Evolutionary conservation across 768 basidiomycete genomes (phyloP), one percentile per base, ranked within the genome.

Genomic region (Porpolomopsis calyptriformis): DNA sequence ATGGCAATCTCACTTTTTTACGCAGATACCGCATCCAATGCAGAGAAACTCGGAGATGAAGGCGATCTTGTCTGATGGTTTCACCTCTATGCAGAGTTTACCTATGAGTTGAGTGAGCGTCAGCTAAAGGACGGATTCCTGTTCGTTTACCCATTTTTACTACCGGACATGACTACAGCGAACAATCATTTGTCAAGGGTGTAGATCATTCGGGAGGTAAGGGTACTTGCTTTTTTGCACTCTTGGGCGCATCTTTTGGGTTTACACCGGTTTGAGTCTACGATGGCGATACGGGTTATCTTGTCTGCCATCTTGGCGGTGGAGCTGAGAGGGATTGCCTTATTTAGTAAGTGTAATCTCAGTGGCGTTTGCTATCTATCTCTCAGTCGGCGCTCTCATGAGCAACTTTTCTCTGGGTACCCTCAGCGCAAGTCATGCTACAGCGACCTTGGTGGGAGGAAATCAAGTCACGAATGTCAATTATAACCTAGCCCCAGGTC

Each of bases 11-110:
- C 59, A 96, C 94, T 97, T 99, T 70, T 98, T 97, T 26, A 97
- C 93, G 63, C 96, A 99, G 59, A 99, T 98, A 86, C 96, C 96
- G 65, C 96, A 99, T 57, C 96, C 96, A 50, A 99, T 99, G 63
- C 96, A 99, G 46, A 99, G 73, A 62, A 94, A 92, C 64, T 99
- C 96, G 22, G 96, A 98, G 67, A 99, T 87, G 76, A 93, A 97
- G 1, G 96, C 85, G 65, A 98, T 96, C 73, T 97, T 97, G 69
- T 96, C 93, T 6, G 81, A 77, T 11, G 94, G 63, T 63, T 91
- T 93, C 53, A 99, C 96, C 68, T 98, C 96, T 55, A 98, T 98
- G 72, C 96, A 99, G 19, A 99, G 73, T 67, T 96, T 97, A 14
- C 96, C 90, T 92, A 54, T 16, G 43, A 40, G 22, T 4, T 40